Evolutionary conservation across 2,329 filamentous ascomycete genomes (phyloP), one percentile per base, ranked within the genome.

Genomic region (Didymella arachidicola): DNA sequence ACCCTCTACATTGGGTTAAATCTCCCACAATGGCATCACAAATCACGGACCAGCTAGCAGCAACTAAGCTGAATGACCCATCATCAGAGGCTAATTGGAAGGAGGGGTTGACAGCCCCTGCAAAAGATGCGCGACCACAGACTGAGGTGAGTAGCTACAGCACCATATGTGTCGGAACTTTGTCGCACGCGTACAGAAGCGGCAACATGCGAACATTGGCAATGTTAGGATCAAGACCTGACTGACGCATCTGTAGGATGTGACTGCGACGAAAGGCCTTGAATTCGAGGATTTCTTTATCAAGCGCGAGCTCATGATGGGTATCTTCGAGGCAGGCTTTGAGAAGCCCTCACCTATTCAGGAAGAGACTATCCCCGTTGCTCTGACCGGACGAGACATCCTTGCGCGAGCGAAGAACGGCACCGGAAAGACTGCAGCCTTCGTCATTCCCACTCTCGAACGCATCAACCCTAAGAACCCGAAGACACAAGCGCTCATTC

Each of bases 341-440:
- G 95, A 99, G 79, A 97, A 96, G 81, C 95, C 95, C 16, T 99
- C 95, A 57, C 95, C 95, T 11, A 99, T 99, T 71, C 95, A 99
- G 87, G 95, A 99, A 88, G 95, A 98, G 82, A 93, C 95, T 54
- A 97, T 99, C 73, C 95, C 95, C 46, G 94, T 99, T 66, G 95
- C 95, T 49, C 85, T 99, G 57, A 96, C 94, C 46, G 95, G 95
- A 56, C 88, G 94, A 80, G 95, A 99, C 76, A 93, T 99, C 71
- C 86, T 99, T 65, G 95, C 95, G 60, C 88, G 95, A 79, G 95
- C 95, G 67, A 99, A 99, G 84, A 99, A 99, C 78, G 95, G 95
- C 64, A 99, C 95, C 36, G 95, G 95, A 76, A 99, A 99, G 83
- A 99, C 95, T 10, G 95, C 94, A 25, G 96, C 96, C 62, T 99